phyloP scores from a whole-genome alignment of 768 basidiomycete genomes.

The Leccinum broughii region DNA sequence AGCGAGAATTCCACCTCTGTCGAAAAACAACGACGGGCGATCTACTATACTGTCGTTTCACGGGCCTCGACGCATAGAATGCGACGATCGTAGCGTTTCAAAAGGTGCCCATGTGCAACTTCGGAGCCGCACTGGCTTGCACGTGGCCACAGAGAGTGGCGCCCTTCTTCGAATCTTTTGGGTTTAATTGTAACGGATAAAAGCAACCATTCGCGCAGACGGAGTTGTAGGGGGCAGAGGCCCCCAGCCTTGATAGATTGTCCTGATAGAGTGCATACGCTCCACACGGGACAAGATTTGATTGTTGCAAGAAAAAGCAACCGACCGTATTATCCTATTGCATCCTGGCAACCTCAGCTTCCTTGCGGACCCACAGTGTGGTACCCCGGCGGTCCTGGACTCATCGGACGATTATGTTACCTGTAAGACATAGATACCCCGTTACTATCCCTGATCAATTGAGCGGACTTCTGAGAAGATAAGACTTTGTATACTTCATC shows the following conservation, averaged over 20 bases:
- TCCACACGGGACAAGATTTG: too few species aligned
- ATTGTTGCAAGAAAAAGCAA: neutral
- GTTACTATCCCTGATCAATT: neutral
- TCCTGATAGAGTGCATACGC: too few species aligned
- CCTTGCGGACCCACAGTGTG: neutral
- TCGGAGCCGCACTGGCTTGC: neutral
- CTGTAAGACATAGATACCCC: neutral
- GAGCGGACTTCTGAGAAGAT: neutral
- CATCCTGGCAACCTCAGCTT: too few species aligned
- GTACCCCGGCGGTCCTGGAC: neutral
- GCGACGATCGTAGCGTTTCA: neutral
- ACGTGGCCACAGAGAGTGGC: neutral
- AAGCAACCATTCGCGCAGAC: neutral
- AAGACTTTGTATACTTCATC: neutral
- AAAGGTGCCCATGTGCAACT: neutral
- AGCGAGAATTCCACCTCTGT: neutral
- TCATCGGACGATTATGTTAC: neutral
- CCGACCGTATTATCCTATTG: too few species aligned
- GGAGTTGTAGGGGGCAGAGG: too few species aligned
- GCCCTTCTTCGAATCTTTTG: slow-evolving; percentile 4
- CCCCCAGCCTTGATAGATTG: too few species aligned
- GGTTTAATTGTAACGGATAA: slow-evolving; percentile 1
- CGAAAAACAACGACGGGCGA: neutral
- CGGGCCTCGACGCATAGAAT: neutral
- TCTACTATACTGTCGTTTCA: neutral